Conservation (phyloP, 768 basidiomycete species). For the Sarcodon aspratus region DNA sequence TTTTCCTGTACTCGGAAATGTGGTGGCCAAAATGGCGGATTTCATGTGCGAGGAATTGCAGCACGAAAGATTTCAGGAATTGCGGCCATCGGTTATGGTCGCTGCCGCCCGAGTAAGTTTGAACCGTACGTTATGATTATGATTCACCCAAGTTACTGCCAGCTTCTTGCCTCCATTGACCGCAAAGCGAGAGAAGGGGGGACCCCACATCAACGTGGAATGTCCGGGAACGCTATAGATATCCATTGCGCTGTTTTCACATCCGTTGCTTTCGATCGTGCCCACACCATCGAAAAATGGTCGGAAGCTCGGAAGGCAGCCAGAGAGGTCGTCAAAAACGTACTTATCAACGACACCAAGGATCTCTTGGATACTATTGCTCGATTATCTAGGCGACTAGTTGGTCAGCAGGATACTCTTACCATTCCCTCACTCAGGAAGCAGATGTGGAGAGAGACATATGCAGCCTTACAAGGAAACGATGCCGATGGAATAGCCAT, state of each 20-base stretch:
- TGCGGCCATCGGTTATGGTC: slow-evolving; percentile 49
- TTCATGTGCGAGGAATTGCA: slow-evolving; percentile 77
- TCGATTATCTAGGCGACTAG: slow-evolving; percentile 12
- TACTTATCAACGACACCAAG: slow-evolving; percentile 22
- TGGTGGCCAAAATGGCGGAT: slow-evolving; percentile 61
- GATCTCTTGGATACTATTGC: slow-evolving; percentile 19
- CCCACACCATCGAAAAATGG: slow-evolving; percentile 31
- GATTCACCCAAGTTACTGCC: slow-evolving; percentile 12
- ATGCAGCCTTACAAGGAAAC: slow-evolving; percentile 41
- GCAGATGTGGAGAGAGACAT: slow-evolving; percentile 61
- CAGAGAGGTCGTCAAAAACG: slow-evolving; percentile 26
- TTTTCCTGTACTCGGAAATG: slow-evolving; percentile 34
- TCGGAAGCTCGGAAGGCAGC: slow-evolving; percentile 25
- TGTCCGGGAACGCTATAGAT: slow-evolving; percentile 27
- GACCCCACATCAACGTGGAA: slow-evolving; percentile 15
- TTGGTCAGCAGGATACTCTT: neutral
- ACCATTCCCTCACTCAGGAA: slow-evolving; percentile 28
- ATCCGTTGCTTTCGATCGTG: slow-evolving; percentile 31
- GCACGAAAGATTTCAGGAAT: slow-evolving; percentile 54
- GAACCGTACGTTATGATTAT: neutral
- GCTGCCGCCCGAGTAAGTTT: slow-evolving; percentile 50
- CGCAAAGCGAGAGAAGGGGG: slow-evolving; percentile 19
- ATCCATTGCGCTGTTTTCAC: slow-evolving; percentile 40
- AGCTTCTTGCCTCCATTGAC: slow-evolving; percentile 19
- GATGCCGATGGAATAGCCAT: slow-evolving; percentile 50